Base-by-base conservation (phyloP, 2,329 filamentous ascomycete genomes). In the Aspergillus oerlinghausenensis region DNA sequence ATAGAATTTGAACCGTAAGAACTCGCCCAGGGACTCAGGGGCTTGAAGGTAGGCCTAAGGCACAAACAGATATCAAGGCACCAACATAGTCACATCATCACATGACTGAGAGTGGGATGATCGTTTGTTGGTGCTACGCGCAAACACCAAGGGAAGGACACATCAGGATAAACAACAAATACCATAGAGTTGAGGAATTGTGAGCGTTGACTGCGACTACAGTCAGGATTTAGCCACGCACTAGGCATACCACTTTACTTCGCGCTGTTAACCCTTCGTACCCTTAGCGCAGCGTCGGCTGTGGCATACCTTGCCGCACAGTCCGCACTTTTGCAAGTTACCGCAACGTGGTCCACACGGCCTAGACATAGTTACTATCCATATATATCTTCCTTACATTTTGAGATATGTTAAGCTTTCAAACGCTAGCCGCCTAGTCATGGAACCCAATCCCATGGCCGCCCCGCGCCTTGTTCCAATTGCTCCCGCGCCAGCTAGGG, bases 401-500 rank as follows among this genome's bases (percentile, higher is more conserved):
- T 21, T 21, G 40, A 19, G 10, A 10, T 2, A 17, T n/a, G 9
- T 6, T n/a, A 21, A 19, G 21, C 40, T 11, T 11, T 7, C 21
- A 43, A 43, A 7, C 8, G 3, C 19, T 19, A 7, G 40, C 8
- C 23, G 5, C 3, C 1, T 19, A 42, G 19, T 43, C 19, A 45
- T 45, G 42, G 19, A 45, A 45, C 19, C 19, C 17, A 21, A 45
- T 6, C 21, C 19, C 42, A 6, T 3, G 3, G 21, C 11, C 42
- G 21, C 19, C 8, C 4, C 10, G 21, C 8, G 42, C n/a, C 42
- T 45, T 21, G 19, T 43, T n/a, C n/a, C n/a, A 23, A 54, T 58
- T 26, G 56, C 56, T 45, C 50, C 54, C 17, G 56, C 56, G 28
- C 29, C 50, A 25, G 25, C 28, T 10, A 40, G 38, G 35, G n/a